Evolutionary conservation across 2,329 filamentous ascomycete genomes (phyloP), one percentile per base, ranked within the genome.

Genomic region (Penicillium sp.): DNA sequence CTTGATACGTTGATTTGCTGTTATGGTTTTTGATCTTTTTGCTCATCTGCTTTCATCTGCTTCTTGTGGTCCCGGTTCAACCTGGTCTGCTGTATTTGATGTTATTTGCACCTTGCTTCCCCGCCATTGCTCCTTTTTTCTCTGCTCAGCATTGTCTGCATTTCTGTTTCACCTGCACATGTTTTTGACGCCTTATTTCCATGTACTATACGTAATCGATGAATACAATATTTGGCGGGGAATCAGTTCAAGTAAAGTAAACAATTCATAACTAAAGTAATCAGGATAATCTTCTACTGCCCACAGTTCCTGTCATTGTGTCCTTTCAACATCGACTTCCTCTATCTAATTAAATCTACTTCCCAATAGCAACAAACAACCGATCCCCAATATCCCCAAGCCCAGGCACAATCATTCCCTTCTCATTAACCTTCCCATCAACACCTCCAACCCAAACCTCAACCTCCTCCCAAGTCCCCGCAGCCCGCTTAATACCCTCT

Each of bases 331-430:
- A 16, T 1, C 5, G n/a, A 19, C 44, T 29, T 29, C 27, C 13
- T 33, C 31, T 33, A 39, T 42, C 4, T 13, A 22, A 42, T 13
- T 5, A 4, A 22, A 35, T 33, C 53, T 71, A 96, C 74, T 96
- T 96, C 22, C 92, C 93, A 73, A 93, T 84, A 0, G 93, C 96
- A 77, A 96, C 79, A 76, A 93, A 97, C 75, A 98, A 74, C 49
- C 93, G 81, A 77, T 98, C 93, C 1, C 93, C 93, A 56, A 97
- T 87, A 76, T 97, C 93, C 1, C 93, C 93, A 62, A 97, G 69
- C 0, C 93, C 93, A 0, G 93, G 93, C 79, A 89, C 90, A 62
- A 97, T 87, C 92, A 97, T 96, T 9, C 93, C 93, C 63, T 81
- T 82, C n/a, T 83, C 80, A 63, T 92, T 91, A 53, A 95, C 80